phyloP scores from a whole-genome alignment of 306 rosid species.

The apple (Malus domestica) region ASM211411v1 NC_041792.1:23374907-23375406 shows the following conservation, averaged over 20 bases:
- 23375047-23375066: background rate
- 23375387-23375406: too few relatives aligned
- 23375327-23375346: too few relatives aligned
- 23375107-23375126: background rate
- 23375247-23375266: background rate
- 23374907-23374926: background rate
- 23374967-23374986: background rate
- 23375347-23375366: too few relatives aligned
- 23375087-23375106: background rate
- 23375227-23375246: background rate
- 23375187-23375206: background rate
- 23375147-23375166: too few relatives aligned
- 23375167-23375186: background rate
- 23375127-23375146: background rate
- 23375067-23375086: background rate
- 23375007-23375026: background rate
- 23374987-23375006: background rate
- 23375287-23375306: too few relatives aligned
- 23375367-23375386: too few relatives aligned
- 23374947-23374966: background rate
- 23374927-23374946: background rate
- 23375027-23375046: background rate
- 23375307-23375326: background rate
- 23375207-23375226: background rate
- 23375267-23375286: background rate